Evolutionary conservation across 176 grass and related monocot species (phyloP).

Genomic region (Saccharum spontaneum): DNA sequence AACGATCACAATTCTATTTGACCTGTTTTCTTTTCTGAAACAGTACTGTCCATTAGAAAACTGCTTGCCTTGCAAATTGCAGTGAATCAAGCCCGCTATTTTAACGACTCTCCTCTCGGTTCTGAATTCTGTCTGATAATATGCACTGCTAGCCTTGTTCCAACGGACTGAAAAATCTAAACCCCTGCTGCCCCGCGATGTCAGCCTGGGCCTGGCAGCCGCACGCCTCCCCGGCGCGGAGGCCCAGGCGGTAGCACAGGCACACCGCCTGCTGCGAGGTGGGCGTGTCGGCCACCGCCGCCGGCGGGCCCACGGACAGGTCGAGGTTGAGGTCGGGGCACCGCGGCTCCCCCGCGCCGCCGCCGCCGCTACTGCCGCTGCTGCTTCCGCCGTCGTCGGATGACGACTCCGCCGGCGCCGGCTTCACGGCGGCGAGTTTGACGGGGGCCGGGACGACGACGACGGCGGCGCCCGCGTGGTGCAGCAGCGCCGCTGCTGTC

Average conservation of each 20-base stretch:
- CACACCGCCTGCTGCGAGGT: constrained; percentile 46
- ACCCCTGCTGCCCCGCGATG: constrained; percentile 23
- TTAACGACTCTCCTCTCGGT: not conserved
- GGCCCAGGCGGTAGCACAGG: constrained; percentile 67
- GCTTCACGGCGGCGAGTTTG: not conserved
- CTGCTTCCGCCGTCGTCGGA: constrained; percentile 29
- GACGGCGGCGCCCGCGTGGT: not conserved
- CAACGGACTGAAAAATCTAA: constrained; percentile 63
- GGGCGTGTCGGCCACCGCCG: constrained; percentile 44
- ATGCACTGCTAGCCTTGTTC: constrained; percentile 64
- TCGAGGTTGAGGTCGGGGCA: constrained; percentile 76
- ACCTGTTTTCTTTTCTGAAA: not conserved
- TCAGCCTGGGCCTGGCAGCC: constrained; percentile 47
- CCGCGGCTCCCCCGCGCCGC: constrained; percentile 47
- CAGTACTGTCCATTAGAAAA: not conserved
- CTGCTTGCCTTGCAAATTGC: constrained; percentile 27
- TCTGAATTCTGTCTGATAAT: not conserved
- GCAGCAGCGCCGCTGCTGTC: not conserved
- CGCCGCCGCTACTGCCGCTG: constrained; percentile 39
- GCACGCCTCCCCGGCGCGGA: constrained; percentile 55
- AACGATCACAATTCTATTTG: not conserved
- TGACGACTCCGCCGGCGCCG: not conserved
- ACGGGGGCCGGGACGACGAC: not conserved
- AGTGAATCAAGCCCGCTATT: constrained; percentile 24
- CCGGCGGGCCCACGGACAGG: constrained; percentile 58